These are phyloP conservation scores for Pichia norvegensis DNA, from an alignment of 1,139 yeast species.

Conservation along the genomic window DNA sequence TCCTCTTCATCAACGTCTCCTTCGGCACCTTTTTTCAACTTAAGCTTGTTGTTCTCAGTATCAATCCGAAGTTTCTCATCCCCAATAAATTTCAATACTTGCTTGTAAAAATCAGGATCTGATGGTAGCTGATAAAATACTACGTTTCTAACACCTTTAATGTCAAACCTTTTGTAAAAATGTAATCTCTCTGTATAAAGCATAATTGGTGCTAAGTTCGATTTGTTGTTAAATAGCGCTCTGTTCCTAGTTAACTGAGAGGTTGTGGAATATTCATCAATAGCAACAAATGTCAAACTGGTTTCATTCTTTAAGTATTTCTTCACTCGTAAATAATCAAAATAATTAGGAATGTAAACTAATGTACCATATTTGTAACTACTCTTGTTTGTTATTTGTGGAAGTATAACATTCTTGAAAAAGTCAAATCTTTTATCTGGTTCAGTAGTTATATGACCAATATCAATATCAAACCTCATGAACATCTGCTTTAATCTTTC, in stretches of 20 bases:
- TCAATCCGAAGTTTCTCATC: slow-evolving; percentile 41
- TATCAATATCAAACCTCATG: slow-evolving; percentile 52
- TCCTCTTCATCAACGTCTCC: slow-evolving; percentile 18
- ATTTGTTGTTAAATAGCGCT: slow-evolving; percentile 43
- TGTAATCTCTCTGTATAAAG: slow-evolving; percentile 90
- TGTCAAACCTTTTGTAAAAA: slow-evolving; percentile 77
- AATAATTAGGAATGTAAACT: slow-evolving; percentile 76
- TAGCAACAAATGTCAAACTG: slow-evolving; percentile 51
- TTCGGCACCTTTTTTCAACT: slow-evolving; percentile 3
- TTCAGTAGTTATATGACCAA: slow-evolving; percentile 46
- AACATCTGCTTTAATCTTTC: slow-evolving; percentile 65
- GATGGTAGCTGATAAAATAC: slow-evolving; percentile 79
- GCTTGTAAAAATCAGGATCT: slow-evolving; percentile 77
- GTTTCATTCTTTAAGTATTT: slow-evolving; percentile 63
- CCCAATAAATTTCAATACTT: slow-evolving; percentile 52
- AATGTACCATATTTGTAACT: slow-evolving; percentile 64
- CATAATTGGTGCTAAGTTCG: slow-evolving; percentile 46
- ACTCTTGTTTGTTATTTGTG: slow-evolving; percentile 52
- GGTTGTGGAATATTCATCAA: slow-evolving; percentile 77
- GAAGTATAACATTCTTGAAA: slow-evolving; percentile 66
- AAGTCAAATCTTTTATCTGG: slow-evolving; percentile 76
- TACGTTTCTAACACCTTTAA: slow-evolving; percentile 79
- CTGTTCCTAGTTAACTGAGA: slow-evolving; percentile 66
- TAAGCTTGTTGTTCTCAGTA: slow-evolving; percentile 11
- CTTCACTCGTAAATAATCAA: slow-evolving; percentile 75